These are phyloP conservation scores for Blastosporella zonata DNA, from an alignment of 1,284 basidiomycete genomes.

Conservation along the genomic window DNA sequence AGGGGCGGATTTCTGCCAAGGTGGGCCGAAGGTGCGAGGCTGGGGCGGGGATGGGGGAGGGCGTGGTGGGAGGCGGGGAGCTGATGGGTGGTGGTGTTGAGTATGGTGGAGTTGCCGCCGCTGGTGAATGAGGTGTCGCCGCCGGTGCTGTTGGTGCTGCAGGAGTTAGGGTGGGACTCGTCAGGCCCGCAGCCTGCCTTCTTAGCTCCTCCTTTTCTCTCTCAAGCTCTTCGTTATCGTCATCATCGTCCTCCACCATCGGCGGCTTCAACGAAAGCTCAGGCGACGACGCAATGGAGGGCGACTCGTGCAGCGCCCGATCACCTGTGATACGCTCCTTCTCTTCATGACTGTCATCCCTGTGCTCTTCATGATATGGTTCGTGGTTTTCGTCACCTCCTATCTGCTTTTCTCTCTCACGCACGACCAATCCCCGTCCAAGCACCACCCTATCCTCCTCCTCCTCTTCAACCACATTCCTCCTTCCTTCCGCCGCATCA, in stretches of 20 bases:
- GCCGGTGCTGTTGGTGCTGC: background rate
- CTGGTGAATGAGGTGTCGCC: background rate
- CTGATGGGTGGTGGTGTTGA: conserved; percentile 6
- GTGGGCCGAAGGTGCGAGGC: conserved; percentile 29
- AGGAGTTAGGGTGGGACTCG: background rate
- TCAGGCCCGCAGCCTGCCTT: background rate
- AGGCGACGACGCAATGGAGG: conserved; percentile 15
- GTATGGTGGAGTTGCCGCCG: background rate
- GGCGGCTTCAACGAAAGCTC: no score
- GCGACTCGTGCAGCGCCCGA: conserved; percentile 5
- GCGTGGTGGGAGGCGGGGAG: conserved; percentile 17
- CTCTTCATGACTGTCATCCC: conserved; percentile 12
- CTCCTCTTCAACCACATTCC: conserved; percentile 13
- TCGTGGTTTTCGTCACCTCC: conserved; percentile 2
- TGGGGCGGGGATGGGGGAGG: conserved; percentile 20
- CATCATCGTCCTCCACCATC: conserved; percentile 3
- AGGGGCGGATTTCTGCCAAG: conserved; percentile 29
- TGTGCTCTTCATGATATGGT: conserved; percentile 8
- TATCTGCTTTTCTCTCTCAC: background rate
- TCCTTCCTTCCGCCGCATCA: conserved; percentile 7
- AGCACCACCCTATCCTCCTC: conserved; percentile 28
- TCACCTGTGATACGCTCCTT: background rate
- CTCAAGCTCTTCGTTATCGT: conserved; percentile 2
- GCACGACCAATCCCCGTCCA: background rate
- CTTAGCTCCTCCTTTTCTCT: conserved; percentile 7